phyloP scores from a whole-genome alignment of 352 stramenopile species.

The Bremia lactucae region DNA sequence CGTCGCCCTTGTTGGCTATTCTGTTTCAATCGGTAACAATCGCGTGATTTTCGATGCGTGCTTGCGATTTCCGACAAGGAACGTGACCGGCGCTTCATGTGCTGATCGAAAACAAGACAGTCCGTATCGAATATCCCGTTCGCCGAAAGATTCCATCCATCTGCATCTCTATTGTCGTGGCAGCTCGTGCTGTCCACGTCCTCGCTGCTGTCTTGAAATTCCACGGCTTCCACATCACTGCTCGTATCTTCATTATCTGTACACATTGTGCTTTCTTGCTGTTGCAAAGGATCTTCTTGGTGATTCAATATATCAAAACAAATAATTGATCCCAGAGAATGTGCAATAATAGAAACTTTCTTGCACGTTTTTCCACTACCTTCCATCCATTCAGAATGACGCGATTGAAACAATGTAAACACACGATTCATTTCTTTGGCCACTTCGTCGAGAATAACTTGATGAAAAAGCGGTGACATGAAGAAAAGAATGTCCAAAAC shows the following conservation, averaged over 20 bases:
- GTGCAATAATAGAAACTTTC: constrained; percentile 82
- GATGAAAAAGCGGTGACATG: constrained; percentile 87
- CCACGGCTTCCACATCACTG: constrained; percentile 24
- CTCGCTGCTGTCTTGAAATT: constrained; percentile 10
- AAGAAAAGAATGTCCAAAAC: constrained; percentile 89
- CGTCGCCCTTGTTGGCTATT: too few relatives aligned
- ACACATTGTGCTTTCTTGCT: constrained; percentile 14
- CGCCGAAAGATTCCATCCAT: background rate
- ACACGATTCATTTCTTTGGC: constrained; percentile 88
- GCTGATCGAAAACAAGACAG: constrained; percentile 13
- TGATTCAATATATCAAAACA: constrained; percentile 87
- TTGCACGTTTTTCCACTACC: constrained; percentile 24
- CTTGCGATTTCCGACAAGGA: constrained; percentile 33
- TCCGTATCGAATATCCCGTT: constrained; percentile 29
- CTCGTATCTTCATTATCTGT: constrained; percentile 29
- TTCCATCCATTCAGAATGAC: constrained; percentile 40
- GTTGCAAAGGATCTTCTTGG: constrained; percentile 38
- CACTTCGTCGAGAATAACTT: constrained; percentile 88
- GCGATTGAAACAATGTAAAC: constrained; percentile 57
- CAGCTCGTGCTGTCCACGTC: constrained; percentile 9
- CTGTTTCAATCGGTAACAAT: background rate
- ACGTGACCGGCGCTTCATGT: constrained; percentile 26
- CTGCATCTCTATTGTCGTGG: constrained; percentile 6
- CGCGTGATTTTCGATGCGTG: constrained; percentile 3
- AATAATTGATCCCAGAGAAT: constrained; percentile 87